phyloP scores from a whole-genome alignment of 2,329 filamentous ascomycete genomes.

The Dothideomycetes sp. region DNA sequence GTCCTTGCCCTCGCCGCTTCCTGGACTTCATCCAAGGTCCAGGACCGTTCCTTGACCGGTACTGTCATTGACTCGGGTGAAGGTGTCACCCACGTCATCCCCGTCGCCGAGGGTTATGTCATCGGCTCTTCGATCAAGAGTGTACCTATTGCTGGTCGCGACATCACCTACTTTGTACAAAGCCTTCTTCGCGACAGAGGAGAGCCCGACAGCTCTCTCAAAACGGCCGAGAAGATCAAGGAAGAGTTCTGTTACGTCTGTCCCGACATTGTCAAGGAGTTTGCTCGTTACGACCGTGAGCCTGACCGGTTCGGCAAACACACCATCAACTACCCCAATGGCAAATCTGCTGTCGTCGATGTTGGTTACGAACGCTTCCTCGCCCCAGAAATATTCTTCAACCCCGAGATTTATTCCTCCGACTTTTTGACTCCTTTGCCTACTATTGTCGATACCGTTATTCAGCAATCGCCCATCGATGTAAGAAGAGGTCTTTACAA shows the following conservation, averaged over 20 bases:
- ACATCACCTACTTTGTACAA: constrained; percentile 98
- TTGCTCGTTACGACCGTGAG: constrained; percentile 86
- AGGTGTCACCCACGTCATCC: constrained; percentile 97
- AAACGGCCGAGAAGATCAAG: constrained; percentile 97
- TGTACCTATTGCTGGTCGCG: constrained; percentile 92
- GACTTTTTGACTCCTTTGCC: constrained; percentile 95
- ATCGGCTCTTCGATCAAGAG: constrained; percentile 99
- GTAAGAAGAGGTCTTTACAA: constrained; percentile 96
- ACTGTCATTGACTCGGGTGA: constrained; percentile 98
- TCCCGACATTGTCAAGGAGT: constrained; percentile 98
- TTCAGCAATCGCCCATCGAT: constrained; percentile 95
- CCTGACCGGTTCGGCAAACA: constrained; percentile 83
- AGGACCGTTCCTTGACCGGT: constrained; percentile 88
- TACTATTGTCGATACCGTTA: constrained; percentile 88
- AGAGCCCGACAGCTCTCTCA: constrained; percentile 91
- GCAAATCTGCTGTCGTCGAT: constrained; percentile 75
- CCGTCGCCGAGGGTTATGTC: constrained; percentile 95
- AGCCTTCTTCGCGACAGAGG: constrained; percentile 90
- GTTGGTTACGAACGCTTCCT: constrained; percentile 97
- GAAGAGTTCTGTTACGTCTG: constrained; percentile 98
- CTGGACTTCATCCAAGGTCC: constrained; percentile 97
- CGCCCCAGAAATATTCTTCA: constrained; percentile 98
- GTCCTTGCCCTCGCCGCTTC: constrained; percentile 93
- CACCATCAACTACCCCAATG: constrained; percentile 75
- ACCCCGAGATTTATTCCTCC: constrained; percentile 98